These are phyloP conservation scores for Lavandula angustifolia DNA, from an alignment of 257 asterid species.

Conservation along the genomic window DNA sequence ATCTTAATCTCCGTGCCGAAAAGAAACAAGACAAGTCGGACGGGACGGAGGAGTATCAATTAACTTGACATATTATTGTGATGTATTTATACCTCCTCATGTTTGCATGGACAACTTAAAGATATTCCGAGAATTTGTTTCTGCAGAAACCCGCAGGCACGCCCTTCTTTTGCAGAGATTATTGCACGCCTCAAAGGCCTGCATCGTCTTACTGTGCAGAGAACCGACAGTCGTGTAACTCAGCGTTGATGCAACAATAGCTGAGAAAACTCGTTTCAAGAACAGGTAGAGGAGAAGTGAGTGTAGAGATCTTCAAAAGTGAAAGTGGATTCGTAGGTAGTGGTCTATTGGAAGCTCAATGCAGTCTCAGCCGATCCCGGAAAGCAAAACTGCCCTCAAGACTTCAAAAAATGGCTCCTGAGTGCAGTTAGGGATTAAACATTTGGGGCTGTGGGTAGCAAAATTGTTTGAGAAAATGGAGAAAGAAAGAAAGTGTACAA, in stretches of 20 bases:
- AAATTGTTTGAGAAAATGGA: slow-evolving; percentile 29
- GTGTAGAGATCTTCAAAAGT: slow-evolving; percentile 16
- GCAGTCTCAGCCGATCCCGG: slow-evolving; percentile 48
- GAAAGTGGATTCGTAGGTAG: slow-evolving; percentile 53
- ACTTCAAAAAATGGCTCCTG: slow-evolving; percentile 43
- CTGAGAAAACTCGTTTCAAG: slow-evolving; percentile 38
- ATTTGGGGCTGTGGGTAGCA: slow-evolving; percentile 24
- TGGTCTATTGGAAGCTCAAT: slow-evolving; percentile 83
- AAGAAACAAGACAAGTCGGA: too few species aligned
- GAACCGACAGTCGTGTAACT: slow-evolving; percentile 37
- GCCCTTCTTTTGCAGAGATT: slow-evolving; percentile 89
- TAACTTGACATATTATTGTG: background rate
- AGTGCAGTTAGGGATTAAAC: slow-evolving; percentile 46
- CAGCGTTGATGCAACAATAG: slow-evolving; percentile 42
- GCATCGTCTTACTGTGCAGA: slow-evolving; percentile 56
- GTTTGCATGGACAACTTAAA: background rate
- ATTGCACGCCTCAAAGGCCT: slow-evolving; percentile 76
- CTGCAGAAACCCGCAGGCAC: slow-evolving; percentile 73
- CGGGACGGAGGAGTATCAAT: too few species aligned
- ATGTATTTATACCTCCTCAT: background rate
- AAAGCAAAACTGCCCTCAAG: slow-evolving; percentile 35
- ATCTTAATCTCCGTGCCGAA: too few species aligned
- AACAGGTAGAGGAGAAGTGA: slow-evolving; percentile 33
- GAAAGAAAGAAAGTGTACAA: slow-evolving; percentile 16
- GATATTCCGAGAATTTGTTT: slow-evolving; percentile 5